Percentiles rank a stretch among this genome's conserved stretches.
phyloP scores from a whole-genome alignment of 331 rosid genomes.

The Dryas integrifolia region DNA sequence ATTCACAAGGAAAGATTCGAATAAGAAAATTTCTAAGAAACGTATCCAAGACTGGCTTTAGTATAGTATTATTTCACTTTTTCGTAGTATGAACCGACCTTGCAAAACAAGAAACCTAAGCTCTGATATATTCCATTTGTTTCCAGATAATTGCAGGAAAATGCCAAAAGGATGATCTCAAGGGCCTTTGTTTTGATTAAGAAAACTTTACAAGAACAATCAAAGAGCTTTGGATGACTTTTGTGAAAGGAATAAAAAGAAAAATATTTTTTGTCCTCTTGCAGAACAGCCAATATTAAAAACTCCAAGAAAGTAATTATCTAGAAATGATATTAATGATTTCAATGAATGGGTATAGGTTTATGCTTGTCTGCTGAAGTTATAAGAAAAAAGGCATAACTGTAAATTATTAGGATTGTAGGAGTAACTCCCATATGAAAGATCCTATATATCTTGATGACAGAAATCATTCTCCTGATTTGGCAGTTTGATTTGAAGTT shows the following conservation, averaged over 20 bases:
- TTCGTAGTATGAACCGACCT: no score
- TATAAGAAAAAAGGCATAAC: not conserved
- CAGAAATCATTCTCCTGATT: conserved; percentile 5
- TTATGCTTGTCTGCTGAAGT: not conserved
- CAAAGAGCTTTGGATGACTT: not conserved
- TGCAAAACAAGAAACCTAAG: no score
- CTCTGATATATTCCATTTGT: not conserved
- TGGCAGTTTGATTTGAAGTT: conserved; percentile 4
- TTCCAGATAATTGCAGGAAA: not conserved
- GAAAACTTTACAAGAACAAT: not conserved
- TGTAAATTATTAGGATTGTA: not conserved
- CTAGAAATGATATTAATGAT: not conserved
- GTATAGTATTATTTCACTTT: no score
- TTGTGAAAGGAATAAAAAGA: not conserved
- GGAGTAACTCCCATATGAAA: not conserved
- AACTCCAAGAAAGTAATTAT: not conserved
- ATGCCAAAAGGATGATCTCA: not conserved
- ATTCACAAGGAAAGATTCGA: no score
- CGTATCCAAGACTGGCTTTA: no score
- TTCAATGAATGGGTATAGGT: not conserved
- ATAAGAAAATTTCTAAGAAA: no score
- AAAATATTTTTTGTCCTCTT: no score
- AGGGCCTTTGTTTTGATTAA: not conserved
- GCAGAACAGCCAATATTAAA: not conserved
- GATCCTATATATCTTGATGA: conserved; percentile 1